Evolutionary conservation across 176 grass and related monocot genomes (phyloP).

Genomic region (Musa acuminata): DNA sequence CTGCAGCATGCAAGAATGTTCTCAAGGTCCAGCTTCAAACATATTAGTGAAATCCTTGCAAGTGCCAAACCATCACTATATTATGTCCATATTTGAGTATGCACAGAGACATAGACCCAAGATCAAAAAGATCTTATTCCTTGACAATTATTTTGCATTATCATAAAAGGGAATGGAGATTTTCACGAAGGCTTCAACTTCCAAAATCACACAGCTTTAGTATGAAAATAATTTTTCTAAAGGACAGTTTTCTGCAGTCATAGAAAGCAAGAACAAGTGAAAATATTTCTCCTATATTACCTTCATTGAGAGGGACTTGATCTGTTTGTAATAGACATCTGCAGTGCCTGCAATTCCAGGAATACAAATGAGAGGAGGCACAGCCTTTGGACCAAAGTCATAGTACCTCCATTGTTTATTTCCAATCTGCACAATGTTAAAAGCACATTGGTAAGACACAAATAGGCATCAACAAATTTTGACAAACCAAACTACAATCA

Average conservation of each 20-base stretch:
- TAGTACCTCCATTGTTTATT: constrained; percentile 94
- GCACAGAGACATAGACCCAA: too few relatives aligned
- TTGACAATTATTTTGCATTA: too few relatives aligned
- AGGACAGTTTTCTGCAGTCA: not conserved
- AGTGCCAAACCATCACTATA: too few relatives aligned
- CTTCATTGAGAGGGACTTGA: constrained; percentile 89
- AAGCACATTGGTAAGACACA: not conserved
- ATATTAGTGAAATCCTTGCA: too few relatives aligned
- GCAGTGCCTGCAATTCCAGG: constrained; percentile 92
- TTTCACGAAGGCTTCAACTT: not conserved
- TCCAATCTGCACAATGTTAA: constrained; percentile 49
- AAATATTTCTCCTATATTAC: constrained; percentile 22
- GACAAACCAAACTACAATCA: not conserved
- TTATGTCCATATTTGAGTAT: too few relatives aligned
- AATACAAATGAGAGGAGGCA: constrained; percentile 84
- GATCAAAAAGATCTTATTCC: too few relatives aligned
- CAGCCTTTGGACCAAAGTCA: constrained; percentile 87
- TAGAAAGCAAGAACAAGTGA: not conserved
- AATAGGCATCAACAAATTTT: not conserved
- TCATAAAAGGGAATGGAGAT: too few relatives aligned
- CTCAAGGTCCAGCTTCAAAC: not conserved
- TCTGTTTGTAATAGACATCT: constrained; percentile 99
- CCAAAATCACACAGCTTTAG: not conserved
- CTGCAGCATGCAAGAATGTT: not conserved
- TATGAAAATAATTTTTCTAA: too few relatives aligned